Evolutionary conservation across 2,329 filamentous ascomycete genomes (phyloP).

Genomic region (Nemania sp.): DNA sequence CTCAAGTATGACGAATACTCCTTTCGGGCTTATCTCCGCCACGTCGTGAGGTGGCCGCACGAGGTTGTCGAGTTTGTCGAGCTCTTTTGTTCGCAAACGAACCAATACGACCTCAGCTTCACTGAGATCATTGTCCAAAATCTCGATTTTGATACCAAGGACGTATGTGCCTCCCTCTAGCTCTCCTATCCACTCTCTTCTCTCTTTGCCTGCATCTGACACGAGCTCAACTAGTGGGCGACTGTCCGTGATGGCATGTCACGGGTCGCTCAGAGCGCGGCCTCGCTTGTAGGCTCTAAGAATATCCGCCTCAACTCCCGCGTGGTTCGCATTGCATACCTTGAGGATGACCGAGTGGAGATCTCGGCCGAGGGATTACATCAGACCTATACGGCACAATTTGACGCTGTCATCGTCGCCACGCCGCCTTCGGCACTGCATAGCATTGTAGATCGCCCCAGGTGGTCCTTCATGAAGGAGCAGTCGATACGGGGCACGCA

Average conservation of each 20-base stretch:
- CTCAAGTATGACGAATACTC: conserved; percentile 21
- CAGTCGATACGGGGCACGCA: conserved; percentile 13
- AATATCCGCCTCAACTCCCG: conserved; percentile 7
- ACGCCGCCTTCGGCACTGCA: conserved; percentile 9
- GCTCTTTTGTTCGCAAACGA: conserved; percentile 18
- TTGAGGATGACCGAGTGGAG: not conserved
- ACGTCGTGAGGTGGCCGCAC: conserved; percentile 13
- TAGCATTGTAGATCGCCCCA: conserved; percentile 11
- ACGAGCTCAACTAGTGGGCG: not conserved
- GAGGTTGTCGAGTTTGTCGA: conserved; percentile 28
- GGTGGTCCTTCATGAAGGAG: conserved; percentile 25
- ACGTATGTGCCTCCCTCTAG: not conserved
- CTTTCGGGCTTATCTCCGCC: conserved; percentile 17
- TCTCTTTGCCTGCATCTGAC: not conserved
- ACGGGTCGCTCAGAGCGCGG: not conserved
- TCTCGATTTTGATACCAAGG: conserved; percentile 17
- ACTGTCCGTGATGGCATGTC: conserved; percentile 13
- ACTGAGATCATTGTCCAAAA: conserved; percentile 25
- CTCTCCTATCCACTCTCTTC: not conserved
- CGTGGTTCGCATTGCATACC: not conserved
- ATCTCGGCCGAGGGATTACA: not conserved
- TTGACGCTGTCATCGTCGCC: conserved; percentile 8
- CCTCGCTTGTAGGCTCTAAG: conserved; percentile 3
- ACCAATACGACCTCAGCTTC: conserved; percentile 25
- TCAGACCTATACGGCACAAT: not conserved